These are phyloP conservation scores for Suillus discolor DNA, from an alignment of 768 basidiomycete species.

Conservation along the genomic window DNA sequence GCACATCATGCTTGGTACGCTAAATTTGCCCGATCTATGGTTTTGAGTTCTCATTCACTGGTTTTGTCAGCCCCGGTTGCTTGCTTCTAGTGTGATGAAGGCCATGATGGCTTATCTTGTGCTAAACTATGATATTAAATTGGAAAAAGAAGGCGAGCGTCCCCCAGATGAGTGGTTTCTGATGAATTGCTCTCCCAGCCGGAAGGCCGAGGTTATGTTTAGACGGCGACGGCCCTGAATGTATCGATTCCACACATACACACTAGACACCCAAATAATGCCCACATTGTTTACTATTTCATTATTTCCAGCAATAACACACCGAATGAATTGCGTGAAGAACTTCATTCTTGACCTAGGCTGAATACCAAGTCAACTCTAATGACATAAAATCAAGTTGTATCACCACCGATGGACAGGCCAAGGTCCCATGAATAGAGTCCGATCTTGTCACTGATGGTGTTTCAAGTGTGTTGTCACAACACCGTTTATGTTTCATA, in stretches of 20 bases:
- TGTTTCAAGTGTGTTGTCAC: not conserved
- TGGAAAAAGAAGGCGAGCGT: slow-evolving; percentile 35
- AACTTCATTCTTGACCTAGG: slow-evolving; percentile 1
- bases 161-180: slow-evolving; percentile 38
- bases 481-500: not conserved
- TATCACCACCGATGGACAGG: not conserved
- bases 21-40: not conserved
- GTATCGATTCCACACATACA: slow-evolving; percentile 7
- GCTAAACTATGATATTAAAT: slow-evolving; percentile 41
- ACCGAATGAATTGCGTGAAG: not conserved
- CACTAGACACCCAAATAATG: slow-evolving; percentile 16
- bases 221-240: slow-evolving; percentile 26
- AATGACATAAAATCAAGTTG: not conserved
- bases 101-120: slow-evolving; percentile 43
- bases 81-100: slow-evolving; percentile 42
- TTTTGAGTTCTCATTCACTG: slow-evolving; percentile 11
- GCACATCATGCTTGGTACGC: slow-evolving; percentile 39
- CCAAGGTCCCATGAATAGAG: not conserved
- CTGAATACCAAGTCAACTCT: not conserved
- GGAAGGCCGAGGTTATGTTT: slow-evolving; percentile 39
- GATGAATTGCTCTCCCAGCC: slow-evolving; percentile 40
- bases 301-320: slow-evolving; percentile 11
- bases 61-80: slow-evolving; percentile 39
- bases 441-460: not conserved
- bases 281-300: slow-evolving; percentile 8